A percentile compares a stretch with the other conserved stretches of the same genome.
These are phyloP conservation scores for Neoboletus brunneissimus DNA, from an alignment of 768 basidiomycete genomes.

Conservation along the genomic window DNA sequence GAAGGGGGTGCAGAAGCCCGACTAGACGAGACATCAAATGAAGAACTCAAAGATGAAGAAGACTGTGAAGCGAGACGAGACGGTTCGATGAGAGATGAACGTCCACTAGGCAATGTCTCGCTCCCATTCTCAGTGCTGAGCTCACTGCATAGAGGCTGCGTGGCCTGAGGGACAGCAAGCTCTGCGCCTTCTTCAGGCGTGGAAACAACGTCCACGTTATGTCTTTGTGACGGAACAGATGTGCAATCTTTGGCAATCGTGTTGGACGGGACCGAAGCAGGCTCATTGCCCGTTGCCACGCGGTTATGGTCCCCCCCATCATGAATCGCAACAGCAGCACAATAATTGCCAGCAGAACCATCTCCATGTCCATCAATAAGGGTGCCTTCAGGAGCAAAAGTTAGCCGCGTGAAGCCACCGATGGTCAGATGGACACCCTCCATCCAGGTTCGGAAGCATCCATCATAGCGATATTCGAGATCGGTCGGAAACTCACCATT, in stretches of 20 bases:
- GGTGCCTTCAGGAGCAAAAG: conserved; percentile 41
- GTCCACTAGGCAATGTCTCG: conserved; percentile 15
- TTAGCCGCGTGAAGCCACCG: conserved; percentile 59
- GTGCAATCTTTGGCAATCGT: conserved; percentile 10
- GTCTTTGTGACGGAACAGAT: conserved; percentile 18
- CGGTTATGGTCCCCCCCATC: conserved; percentile 14
- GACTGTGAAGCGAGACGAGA: conserved; percentile 33
- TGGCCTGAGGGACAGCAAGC: conserved; percentile 18
- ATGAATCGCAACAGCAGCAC: conserved; percentile 13
- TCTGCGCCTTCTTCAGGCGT: conserved; percentile 19
- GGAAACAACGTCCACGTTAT: conserved; percentile 21
- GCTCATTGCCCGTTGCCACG: conserved; percentile 24
- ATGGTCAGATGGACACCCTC: conserved; percentile 40
- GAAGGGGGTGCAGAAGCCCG: conserved; percentile 35
- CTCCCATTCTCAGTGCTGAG: conserved; percentile 18
- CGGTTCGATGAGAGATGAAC: conserved; percentile 28
- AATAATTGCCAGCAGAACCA: conserved; percentile 32
- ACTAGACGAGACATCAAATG: conserved; percentile 48
- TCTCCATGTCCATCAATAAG: conserved; percentile 37
- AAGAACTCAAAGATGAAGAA: conserved; percentile 32
- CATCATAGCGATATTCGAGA: conserved; percentile 39
- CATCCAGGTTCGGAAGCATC: conserved; percentile 40
- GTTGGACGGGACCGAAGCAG: conserved; percentile 27
- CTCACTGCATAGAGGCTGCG: conserved; percentile 17
- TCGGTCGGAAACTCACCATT: conserved; percentile 54